Conservation (phyloP, 805 yeast species). For the Millerozyma miso region DNA sequence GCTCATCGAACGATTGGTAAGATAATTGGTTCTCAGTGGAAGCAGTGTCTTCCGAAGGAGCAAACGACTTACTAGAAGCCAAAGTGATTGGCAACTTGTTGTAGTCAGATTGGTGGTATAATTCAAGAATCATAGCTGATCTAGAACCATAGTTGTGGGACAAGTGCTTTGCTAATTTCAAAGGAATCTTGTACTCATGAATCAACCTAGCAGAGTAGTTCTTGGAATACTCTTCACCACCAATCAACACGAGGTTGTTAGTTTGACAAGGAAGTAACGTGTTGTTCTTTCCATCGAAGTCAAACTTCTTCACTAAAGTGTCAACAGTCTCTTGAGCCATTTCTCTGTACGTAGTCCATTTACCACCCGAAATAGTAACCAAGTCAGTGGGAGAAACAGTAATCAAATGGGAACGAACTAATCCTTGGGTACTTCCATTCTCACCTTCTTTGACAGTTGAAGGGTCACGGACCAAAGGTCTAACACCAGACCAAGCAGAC, state of each 20-base stretch:
- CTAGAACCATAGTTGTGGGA: constrained; percentile 87
- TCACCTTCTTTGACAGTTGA: constrained; percentile 44
- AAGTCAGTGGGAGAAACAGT: constrained; percentile 69
- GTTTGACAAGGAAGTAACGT: constrained; percentile 47
- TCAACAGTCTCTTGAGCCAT: constrained; percentile 95
- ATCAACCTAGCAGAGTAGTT: constrained; percentile 74
- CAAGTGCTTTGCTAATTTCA: constrained; percentile 74
- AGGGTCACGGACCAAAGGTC: constrained; percentile 91
- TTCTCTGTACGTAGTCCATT: constrained; percentile 97
- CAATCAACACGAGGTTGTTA: constrained; percentile 55
- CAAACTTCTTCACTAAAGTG: constrained; percentile 51
- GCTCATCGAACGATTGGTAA: constrained; percentile 59
- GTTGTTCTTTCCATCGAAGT: constrained; percentile 28
- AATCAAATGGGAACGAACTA: constrained; percentile 86
- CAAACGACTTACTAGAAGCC: constrained; percentile 34
- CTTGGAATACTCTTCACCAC: constrained; percentile 76
- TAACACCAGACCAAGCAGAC: constrained; percentile 95
- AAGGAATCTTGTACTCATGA: constrained; percentile 70
- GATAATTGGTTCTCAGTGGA: constrained; percentile 34
- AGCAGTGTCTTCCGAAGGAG: constrained; percentile 24
- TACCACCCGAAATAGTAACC: constrained; percentile 91
- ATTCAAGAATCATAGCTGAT: constrained; percentile 66
- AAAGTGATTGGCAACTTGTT: constrained; percentile 66
- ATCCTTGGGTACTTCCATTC: constrained; percentile 67
- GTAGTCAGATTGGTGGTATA: constrained; percentile 47